Evolutionary conservation across 805 yeast genomes (phyloP).

Genomic region (Brettanomyces custersianus): DNA sequence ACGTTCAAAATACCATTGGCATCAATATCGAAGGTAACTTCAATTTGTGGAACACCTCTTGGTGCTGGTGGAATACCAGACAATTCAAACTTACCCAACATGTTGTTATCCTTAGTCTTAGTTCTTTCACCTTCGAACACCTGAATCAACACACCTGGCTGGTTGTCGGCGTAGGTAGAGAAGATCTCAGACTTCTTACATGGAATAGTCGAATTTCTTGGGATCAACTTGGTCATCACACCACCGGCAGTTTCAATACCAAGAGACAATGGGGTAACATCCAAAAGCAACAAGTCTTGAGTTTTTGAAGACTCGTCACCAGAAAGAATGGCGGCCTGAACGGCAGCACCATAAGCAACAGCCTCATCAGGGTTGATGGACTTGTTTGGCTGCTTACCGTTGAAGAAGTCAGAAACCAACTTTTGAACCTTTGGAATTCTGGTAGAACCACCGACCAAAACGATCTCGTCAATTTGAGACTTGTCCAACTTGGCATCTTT

Average conservation of each 20-base stretch:
- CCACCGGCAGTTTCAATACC: constrained; percentile 99
- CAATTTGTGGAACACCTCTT: constrained; percentile 74
- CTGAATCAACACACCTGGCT: constrained; percentile 97
- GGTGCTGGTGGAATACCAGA: constrained; percentile 68
- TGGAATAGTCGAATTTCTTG: constrained; percentile 97
- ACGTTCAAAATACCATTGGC: constrained; percentile 68
- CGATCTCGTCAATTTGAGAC: constrained; percentile 85
- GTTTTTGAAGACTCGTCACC: constrained; percentile 94
- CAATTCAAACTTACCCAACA: constrained; percentile 67
- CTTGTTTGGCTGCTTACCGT: constrained; percentile 94
- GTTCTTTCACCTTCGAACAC: constrained; percentile 85
- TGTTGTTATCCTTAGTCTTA: constrained; percentile 65
- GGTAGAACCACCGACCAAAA: constrained; percentile 95
- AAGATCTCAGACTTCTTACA: constrained; percentile 95
- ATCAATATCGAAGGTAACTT: constrained; percentile 69
- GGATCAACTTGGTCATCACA: constrained; percentile 96
- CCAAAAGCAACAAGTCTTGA: constrained; percentile 86
- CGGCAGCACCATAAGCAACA: constrained; percentile 99
- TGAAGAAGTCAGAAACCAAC: constrained; percentile 90
- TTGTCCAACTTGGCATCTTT: constrained; percentile 86
- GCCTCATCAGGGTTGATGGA: constrained; percentile 98
- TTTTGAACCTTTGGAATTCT: constrained; percentile 97
- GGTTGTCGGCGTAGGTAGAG: constrained; percentile 96
- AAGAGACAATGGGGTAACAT: constrained; percentile 93
- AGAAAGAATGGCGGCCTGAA: constrained; percentile 92